These are phyloP conservation scores for Magnusiomyces paraingens DNA, from an alignment of 1,139 yeast genomes.

Conservation along the genomic window DNA sequence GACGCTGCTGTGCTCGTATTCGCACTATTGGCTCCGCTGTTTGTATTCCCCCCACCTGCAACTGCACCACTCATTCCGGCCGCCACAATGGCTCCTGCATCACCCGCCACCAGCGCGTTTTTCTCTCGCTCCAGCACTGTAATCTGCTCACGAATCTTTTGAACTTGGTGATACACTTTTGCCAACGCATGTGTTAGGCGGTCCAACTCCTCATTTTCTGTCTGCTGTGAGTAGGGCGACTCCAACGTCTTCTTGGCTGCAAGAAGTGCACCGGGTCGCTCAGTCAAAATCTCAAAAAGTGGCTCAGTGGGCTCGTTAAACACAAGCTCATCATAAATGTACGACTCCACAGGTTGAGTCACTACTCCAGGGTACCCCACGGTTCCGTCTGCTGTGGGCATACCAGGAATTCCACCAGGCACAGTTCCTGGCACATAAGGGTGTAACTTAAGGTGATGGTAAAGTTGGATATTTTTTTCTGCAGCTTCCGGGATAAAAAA, in stretches of 20 bases:
- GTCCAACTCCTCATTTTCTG: slow-evolving; percentile 74
- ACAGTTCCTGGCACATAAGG: slow-evolving; percentile 52
- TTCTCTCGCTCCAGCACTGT: slow-evolving; percentile 29
- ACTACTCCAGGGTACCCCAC: slow-evolving; percentile 1
- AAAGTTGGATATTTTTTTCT: slow-evolving; percentile 80
- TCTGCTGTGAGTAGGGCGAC: slow-evolving; percentile 43
- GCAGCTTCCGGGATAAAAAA: slow-evolving; percentile 80
- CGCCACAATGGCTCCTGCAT: neutral
- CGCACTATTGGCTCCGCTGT: too few species aligned
- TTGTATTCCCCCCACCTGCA: too few species aligned
- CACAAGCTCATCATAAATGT: slow-evolving; percentile 82
- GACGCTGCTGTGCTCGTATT: too few species aligned
- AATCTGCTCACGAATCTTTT: slow-evolving; percentile 30
- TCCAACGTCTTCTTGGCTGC: slow-evolving; percentile 50
- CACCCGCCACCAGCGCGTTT: neutral
- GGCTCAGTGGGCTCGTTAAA: slow-evolving; percentile 94
- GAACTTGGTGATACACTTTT: slow-evolving; percentile 42
- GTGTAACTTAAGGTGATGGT: slow-evolving; percentile 86
- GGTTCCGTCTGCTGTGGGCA: slow-evolving; percentile 12
- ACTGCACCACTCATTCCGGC: too few species aligned
- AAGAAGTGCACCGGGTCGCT: slow-evolving; percentile 65
- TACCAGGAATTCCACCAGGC: slow-evolving; percentile 21
- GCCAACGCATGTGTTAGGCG: slow-evolving; percentile 61
- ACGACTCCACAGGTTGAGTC: slow-evolving; percentile 48
- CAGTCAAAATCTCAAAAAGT: slow-evolving; percentile 70